phyloP scores from a whole-genome alignment of 139 green algal genomes.

The Coelastrella sp. region DNA sequence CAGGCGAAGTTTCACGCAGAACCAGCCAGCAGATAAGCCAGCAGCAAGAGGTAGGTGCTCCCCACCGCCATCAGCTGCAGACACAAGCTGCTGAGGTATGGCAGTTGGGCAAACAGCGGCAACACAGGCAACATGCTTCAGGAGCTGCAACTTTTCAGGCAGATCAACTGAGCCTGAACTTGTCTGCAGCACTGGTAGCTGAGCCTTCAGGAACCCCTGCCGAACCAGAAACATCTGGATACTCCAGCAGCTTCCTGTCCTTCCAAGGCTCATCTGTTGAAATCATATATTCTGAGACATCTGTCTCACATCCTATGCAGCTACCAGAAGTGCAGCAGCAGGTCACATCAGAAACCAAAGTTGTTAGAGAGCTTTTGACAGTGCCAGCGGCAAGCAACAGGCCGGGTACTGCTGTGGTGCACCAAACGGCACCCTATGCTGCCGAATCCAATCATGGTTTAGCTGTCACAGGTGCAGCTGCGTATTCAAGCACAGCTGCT shows the following conservation, averaged over 20 bases:
- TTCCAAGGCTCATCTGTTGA: neutral
- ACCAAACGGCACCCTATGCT: too few species aligned
- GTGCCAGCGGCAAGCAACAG: too few species aligned
- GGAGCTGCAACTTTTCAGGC: neutral
- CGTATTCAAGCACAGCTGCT: too few species aligned
- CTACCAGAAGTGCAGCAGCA: neutral
- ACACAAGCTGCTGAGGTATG: neutral
- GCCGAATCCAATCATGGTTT: too few species aligned
- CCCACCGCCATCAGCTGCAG: too few species aligned
- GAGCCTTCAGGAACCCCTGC: neutral
- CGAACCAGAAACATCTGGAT: neutral
- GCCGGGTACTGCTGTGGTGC: too few species aligned
- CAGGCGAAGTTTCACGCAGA: neutral
- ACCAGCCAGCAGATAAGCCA: too few species aligned
- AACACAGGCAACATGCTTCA: neutral
- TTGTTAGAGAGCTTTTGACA: too few species aligned
- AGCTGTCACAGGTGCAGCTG: too few species aligned
- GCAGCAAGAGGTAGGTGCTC: too few species aligned
- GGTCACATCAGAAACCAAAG: too few species aligned
- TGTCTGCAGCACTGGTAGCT: neutral
- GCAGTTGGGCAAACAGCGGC: neutral
- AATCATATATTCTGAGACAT: slow-evolving; percentile 19
- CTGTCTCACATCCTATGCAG: neutral
- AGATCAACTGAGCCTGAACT: too few species aligned
- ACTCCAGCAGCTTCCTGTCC: neutral